Conservation (phyloP, 441 rosid genomes). For the Mallotus repandus region DNA sequence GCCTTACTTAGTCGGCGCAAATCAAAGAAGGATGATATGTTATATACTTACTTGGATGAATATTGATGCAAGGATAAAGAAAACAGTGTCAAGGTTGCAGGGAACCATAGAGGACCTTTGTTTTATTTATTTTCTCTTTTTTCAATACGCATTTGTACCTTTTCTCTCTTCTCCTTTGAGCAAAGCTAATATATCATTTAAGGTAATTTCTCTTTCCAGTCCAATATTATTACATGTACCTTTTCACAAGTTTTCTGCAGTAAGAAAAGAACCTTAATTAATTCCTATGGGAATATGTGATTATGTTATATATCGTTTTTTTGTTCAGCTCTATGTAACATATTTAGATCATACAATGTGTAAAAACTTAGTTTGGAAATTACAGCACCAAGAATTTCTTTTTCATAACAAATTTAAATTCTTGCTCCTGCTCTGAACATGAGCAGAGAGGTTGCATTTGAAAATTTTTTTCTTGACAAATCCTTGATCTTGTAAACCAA, state of each 20-base stretch:
- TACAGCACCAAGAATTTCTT: too few relatives aligned
- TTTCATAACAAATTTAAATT: too few relatives aligned
- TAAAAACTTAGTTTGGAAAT: background rate
- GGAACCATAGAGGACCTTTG: background rate
- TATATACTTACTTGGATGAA: constrained; percentile 89
- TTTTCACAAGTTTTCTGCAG: background rate
- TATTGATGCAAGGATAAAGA: constrained; percentile 39
- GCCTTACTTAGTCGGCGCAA: constrained; percentile 91
- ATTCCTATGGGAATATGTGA: background rate
- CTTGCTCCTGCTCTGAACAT: too few relatives aligned
- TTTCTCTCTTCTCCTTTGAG: background rate
- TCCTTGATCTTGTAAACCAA: too few relatives aligned
- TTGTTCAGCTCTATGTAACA: too few relatives aligned
- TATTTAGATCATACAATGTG: background rate
- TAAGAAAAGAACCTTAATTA: background rate
- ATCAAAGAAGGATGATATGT: constrained; percentile 84
- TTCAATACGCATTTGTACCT: background rate
- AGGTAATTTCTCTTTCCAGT: background rate
- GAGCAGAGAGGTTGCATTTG: too few relatives aligned
- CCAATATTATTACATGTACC: background rate
- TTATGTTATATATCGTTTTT: background rate
- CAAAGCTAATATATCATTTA: background rate
- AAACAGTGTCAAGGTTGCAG: constrained; percentile 6
- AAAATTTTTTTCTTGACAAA: too few relatives aligned
- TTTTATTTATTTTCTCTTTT: background rate